phyloP scores from a whole-genome alignment of 2,329 filamentous ascomycete genomes.

The Cladophialophora yegresii region DNA sequence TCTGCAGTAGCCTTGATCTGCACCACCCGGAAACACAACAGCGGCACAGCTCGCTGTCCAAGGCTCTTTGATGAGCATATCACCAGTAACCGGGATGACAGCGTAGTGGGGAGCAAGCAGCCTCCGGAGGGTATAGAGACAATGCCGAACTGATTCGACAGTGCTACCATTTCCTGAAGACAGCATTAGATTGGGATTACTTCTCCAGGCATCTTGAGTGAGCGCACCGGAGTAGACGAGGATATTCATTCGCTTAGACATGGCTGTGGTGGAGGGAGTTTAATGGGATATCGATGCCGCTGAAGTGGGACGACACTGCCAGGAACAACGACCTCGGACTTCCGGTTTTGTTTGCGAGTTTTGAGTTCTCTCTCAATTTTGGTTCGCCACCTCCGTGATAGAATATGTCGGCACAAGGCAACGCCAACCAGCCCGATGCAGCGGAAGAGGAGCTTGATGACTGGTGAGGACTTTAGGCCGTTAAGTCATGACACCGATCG shows the following conservation, averaged over 20 bases:
- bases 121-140: slow-evolving; percentile 79
- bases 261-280: slow-evolving; percentile 40
- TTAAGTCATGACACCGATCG: slow-evolving; percentile 9
- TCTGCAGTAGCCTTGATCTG: slow-evolving; percentile 88
- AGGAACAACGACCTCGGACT: slow-evolving; percentile 1
- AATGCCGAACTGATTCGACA: slow-evolving; percentile 84
- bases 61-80: slow-evolving; percentile 82
- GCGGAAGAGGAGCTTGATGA: slow-evolving; percentile 91
- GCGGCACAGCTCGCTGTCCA: slow-evolving; percentile 86
- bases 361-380: slow-evolving; percentile 20
- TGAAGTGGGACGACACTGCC: neutral
- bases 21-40: slow-evolving; percentile 88
- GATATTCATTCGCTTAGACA: slow-evolving; percentile 80
- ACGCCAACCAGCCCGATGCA: slow-evolving; percentile 48
- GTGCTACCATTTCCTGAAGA: slow-evolving; percentile 76
- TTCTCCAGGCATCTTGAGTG: slow-evolving; percentile 36
- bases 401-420: slow-evolving; percentile 62
- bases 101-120: slow-evolving; percentile 89
- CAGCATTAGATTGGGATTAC: slow-evolving; percentile 40
- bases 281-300: slow-evolving; percentile 7
- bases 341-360: neutral
- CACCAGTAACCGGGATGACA: slow-evolving; percentile 78
- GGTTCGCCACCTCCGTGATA: slow-evolving; percentile 7
- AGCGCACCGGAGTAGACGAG: slow-evolving; percentile 82
- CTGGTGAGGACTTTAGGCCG: slow-evolving; percentile 62